A percentile compares a stretch with the other conserved stretches of the same genome.
These are phyloP conservation scores for Epithemia pelagica DNA, from an alignment of 108 stramenopile species.

Conservation along the genomic window DNA sequence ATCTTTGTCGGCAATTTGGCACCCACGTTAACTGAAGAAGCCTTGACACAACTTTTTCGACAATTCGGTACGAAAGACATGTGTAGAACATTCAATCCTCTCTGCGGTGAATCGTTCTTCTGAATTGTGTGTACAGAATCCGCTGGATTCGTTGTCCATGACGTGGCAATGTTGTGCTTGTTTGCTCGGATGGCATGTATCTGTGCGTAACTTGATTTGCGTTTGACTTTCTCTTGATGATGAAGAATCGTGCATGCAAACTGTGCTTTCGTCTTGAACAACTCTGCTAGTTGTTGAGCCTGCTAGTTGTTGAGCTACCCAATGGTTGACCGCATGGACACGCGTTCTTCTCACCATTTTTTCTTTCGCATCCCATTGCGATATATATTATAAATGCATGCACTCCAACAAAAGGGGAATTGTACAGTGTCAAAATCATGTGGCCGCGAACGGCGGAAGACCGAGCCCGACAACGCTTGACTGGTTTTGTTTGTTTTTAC, in stretches of 20 bases:
- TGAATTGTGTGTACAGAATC: constrained; percentile 6
- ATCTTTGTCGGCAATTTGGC: constrained; percentile 85
- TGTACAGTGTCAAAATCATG: constrained; percentile 92
- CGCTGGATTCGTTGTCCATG: not conserved
- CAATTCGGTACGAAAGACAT: constrained; percentile 77
- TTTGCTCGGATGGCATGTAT: too few relatives aligned
- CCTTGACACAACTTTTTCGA: constrained; percentile 63
- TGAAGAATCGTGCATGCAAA: too few relatives aligned
- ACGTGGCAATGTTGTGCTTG: too few relatives aligned
- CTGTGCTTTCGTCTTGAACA: too few relatives aligned
- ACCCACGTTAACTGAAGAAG: constrained; percentile 83
- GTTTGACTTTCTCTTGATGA: too few relatives aligned
- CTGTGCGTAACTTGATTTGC: too few relatives aligned
- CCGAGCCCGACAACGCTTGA: constrained; percentile 67
- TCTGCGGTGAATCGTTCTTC: not conserved
- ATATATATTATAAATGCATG: too few relatives aligned
- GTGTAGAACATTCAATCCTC: not conserved
- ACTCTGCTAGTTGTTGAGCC: too few relatives aligned
- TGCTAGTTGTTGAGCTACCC: too few relatives aligned
- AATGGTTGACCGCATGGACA: too few relatives aligned
- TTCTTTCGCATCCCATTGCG: too few relatives aligned
- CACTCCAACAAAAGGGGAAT: constrained; percentile 43
- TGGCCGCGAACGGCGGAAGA: constrained; percentile 89
- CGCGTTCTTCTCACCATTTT: too few relatives aligned
- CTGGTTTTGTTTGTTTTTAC: constrained; percentile 89